phyloP scores from a whole-genome alignment of 2,329 filamentous ascomycete species.

The Botrytis squamosa region DNA sequence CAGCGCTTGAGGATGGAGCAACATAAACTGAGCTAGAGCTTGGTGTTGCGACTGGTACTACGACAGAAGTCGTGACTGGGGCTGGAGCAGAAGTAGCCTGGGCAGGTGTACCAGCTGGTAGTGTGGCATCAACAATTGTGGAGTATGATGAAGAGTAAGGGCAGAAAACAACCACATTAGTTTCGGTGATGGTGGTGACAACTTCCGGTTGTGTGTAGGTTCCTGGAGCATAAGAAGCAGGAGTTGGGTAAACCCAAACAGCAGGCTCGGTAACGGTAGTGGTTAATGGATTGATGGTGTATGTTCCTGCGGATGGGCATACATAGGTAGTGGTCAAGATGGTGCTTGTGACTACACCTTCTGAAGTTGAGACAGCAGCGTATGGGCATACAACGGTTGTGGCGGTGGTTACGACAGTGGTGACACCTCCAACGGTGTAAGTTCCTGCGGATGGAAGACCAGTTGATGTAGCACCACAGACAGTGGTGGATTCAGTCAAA shows the following conservation, averaged over 20 bases:
- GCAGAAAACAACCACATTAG: constrained; percentile 68
- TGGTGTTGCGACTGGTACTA: constrained; percentile 24
- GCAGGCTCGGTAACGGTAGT: constrained; percentile 56
- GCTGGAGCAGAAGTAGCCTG: constrained; percentile 37
- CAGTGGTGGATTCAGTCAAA: constrained; percentile 64
- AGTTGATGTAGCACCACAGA: constrained; percentile 62
- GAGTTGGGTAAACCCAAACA: constrained; percentile 62
- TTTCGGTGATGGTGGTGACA: constrained; percentile 67
- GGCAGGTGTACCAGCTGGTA: not conserved
- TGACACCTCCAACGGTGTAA: constrained; percentile 70
- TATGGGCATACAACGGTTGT: constrained; percentile 71
- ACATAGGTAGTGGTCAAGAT: constrained; percentile 69
- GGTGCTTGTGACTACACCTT: constrained; percentile 62
- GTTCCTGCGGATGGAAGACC: constrained; percentile 60
- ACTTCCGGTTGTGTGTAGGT: constrained; percentile 70
- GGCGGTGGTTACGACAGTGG: constrained; percentile 63
- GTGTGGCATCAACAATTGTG: not conserved
- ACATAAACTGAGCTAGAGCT: constrained; percentile 32
- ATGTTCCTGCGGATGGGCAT: constrained; percentile 71
- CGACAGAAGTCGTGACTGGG: not conserved
- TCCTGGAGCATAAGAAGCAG: constrained; percentile 64
- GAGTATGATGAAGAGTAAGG: constrained; percentile 53
- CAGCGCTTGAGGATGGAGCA: not conserved
- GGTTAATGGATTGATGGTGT: constrained; percentile 70
- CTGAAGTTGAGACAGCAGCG: constrained; percentile 60